A percentile compares a stretch with the other conserved stretches of the same genome.
phyloP scores from a whole-genome alignment of 2,329 filamentous ascomycete species.

The Meredithiella fracta region DNA sequence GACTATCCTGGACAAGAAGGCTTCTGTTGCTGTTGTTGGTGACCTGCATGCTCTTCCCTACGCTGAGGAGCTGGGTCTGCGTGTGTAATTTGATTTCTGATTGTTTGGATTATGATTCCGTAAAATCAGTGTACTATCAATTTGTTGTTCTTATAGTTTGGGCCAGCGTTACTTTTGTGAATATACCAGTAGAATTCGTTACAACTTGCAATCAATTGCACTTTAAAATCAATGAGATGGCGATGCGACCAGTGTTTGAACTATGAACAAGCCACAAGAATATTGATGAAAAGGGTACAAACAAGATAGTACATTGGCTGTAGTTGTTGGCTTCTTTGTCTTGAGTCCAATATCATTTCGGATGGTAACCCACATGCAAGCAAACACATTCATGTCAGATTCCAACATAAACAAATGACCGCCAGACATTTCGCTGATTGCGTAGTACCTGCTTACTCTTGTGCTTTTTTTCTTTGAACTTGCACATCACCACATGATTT shows the following conservation, averaged over 20 bases:
- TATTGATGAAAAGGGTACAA: no score
- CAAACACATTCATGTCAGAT: conserved; percentile 3
- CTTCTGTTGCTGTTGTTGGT: conserved; percentile 75
- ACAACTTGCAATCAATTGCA: conserved; percentile 6
- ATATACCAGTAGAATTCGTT: conserved; percentile 29
- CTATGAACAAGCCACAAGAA: no score
- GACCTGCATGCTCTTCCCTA: conserved; percentile 84
- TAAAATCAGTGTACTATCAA: conserved; percentile 17
- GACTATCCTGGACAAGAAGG: conserved; percentile 72
- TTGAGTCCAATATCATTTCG: no score
- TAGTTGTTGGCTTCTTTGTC: no score
- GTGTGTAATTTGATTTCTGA: conserved; percentile 50
- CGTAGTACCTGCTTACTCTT: no score
- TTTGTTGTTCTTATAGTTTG: conserved; percentile 12
- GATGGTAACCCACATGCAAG: no score
- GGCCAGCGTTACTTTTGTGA: conserved; percentile 25
- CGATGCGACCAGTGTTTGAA: no score
- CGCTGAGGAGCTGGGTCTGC: conserved; percentile 84
- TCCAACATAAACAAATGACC: neutral
- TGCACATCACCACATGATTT: no score
- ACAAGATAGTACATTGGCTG: no score
- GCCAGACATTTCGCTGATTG: no score
- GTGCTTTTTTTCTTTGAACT: no score
- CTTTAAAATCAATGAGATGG: no score
- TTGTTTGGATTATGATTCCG: conserved; percentile 13